A percentile compares a stretch with the other conserved stretches of the same genome.
Evolutionary conservation across 306 rosid species (phyloP).

Genomic region (Albizia julibrissin): DNA sequence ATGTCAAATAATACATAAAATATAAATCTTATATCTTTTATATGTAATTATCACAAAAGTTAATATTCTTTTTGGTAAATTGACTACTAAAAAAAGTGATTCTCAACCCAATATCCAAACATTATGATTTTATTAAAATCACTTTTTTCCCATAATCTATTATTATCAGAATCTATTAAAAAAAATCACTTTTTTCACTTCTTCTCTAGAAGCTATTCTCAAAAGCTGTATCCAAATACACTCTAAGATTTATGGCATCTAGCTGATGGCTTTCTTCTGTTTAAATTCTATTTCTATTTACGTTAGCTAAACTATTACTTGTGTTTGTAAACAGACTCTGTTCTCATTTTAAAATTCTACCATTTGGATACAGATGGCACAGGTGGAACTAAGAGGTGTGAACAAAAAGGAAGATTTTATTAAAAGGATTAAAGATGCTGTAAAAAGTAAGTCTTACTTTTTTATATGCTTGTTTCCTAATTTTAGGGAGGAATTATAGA

Average conservation of each 20-base stretch:
- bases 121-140: too few relatives aligned
- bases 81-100: too few relatives aligned
- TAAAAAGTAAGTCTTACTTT: slow-evolving; percentile 49
- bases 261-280: slow-evolving; percentile 2
- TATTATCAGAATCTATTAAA: too few relatives aligned
- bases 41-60: too few relatives aligned
- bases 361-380: slow-evolving; percentile 57
- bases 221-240: too few relatives aligned
- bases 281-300: neutral
- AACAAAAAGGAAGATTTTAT: slow-evolving; percentile 59
- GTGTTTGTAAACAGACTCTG: slow-evolving; percentile 5
- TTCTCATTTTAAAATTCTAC: slow-evolving; percentile 23
- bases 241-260: neutral
- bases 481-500: slow-evolving; percentile 9
- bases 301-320: neutral
- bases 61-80: too few relatives aligned
- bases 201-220: too few relatives aligned
- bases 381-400: slow-evolving; percentile 62
- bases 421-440: slow-evolving; percentile 63
- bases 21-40: too few relatives aligned
- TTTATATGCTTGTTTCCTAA: slow-evolving; percentile 19
- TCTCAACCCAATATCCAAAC: too few relatives aligned
- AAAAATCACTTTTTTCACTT: too few relatives aligned
- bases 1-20: too few relatives aligned
- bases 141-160: too few relatives aligned